Evolutionary conservation across 208 protist genomes (phyloP).

Genomic region (Kentomonas sorsogonicus): DNA sequence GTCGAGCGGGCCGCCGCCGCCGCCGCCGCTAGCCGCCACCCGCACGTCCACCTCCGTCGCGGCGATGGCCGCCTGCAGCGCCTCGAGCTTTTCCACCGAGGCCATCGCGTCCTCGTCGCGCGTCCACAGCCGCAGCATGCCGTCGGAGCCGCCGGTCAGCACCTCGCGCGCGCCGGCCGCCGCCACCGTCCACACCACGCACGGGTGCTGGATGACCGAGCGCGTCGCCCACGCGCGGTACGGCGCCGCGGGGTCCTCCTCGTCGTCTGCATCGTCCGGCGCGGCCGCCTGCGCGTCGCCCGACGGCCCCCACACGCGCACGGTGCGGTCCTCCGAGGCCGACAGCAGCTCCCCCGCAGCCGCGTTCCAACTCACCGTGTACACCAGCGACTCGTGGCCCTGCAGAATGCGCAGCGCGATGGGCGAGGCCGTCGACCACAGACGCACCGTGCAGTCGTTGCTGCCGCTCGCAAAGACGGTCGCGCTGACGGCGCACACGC

Average conservation of each 20-base stretch:
- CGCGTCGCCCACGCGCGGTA: neutral
- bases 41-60: constrained; percentile 62
- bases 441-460: constrained; percentile 47
- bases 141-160: constrained; percentile 79
- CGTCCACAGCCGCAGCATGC: constrained; percentile 87
- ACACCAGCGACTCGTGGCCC: constrained; percentile 68
- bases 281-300: too few species aligned
- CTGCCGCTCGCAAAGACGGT: constrained; percentile 39
- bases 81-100: constrained; percentile 53
- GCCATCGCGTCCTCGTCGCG: constrained; percentile 40
- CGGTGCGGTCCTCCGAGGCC: constrained; percentile 80
- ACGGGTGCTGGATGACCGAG: constrained; percentile 75
- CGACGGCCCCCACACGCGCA: constrained; percentile 60
- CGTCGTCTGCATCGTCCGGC: neutral
- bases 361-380: constrained; percentile 47
- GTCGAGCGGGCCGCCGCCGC: constrained; percentile 26
- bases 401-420: constrained; percentile 19
- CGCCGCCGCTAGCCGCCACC: constrained; percentile 14
- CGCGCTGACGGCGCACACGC: constrained; percentile 27
- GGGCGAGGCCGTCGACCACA: constrained; percentile 23
- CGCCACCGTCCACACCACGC: constrained; percentile 86
- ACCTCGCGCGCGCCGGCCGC: constrained; percentile 61
- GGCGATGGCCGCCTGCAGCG: constrained; percentile 40
- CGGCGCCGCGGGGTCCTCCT: constrained; percentile 1
- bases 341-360: constrained; percentile 58